Percentiles rank a stretch among this genome's conserved stretches.
Evolutionary conservation across 2,329 filamentous ascomycete species (phyloP).

Genomic region (Onygenales sp.): DNA sequence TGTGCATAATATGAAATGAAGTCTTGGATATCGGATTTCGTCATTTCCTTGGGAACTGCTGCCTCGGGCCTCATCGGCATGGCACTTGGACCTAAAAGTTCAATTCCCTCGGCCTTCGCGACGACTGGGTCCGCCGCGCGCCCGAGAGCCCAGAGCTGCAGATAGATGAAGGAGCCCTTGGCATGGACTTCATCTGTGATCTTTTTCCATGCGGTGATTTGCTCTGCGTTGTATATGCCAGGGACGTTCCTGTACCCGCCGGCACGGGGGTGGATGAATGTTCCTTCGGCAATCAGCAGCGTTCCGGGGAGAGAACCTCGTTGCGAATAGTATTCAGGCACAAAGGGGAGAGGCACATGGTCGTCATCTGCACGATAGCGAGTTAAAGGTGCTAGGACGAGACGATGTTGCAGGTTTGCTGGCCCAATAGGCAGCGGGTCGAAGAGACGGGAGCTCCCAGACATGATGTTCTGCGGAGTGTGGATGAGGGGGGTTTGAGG

Average conservation of each 20-base stretch:
- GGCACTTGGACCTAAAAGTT: slow-evolving; percentile 9
- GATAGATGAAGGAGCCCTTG: slow-evolving; percentile 51
- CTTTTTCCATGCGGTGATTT: slow-evolving; percentile 51
- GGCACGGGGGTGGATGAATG: slow-evolving; percentile 34
- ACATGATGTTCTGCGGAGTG: no score
- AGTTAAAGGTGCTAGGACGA: no score
- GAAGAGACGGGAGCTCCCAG: no score
- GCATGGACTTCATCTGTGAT: slow-evolving; percentile 55
- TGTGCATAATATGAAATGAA: slow-evolving; percentile 35
- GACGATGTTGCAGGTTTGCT: no score
- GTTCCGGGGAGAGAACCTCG: slow-evolving; percentile 44
- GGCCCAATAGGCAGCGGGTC: no score
- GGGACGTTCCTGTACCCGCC: slow-evolving; percentile 45
- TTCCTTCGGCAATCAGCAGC: slow-evolving; percentile 52
- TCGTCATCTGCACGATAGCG: no score
- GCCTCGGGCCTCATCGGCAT: no score
- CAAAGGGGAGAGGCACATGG: slow-evolving; percentile 18
- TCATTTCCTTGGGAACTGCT: no score
- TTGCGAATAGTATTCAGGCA: slow-evolving; percentile 45
- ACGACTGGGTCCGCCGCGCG: slow-evolving; percentile 39
- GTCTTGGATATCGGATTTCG: slow-evolving; percentile 31
- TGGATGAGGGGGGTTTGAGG: no score
- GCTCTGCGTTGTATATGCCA: slow-evolving; percentile 46
- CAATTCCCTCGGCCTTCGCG: slow-evolving; percentile 14
- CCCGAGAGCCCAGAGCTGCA: slow-evolving; percentile 55